Percentiles rank a stretch among this genome's conserved stretches.
Evolutionary conservation across 2,329 filamentous ascomycete species (phyloP).

Genomic region (Cytospora paraplurivora): DNA sequence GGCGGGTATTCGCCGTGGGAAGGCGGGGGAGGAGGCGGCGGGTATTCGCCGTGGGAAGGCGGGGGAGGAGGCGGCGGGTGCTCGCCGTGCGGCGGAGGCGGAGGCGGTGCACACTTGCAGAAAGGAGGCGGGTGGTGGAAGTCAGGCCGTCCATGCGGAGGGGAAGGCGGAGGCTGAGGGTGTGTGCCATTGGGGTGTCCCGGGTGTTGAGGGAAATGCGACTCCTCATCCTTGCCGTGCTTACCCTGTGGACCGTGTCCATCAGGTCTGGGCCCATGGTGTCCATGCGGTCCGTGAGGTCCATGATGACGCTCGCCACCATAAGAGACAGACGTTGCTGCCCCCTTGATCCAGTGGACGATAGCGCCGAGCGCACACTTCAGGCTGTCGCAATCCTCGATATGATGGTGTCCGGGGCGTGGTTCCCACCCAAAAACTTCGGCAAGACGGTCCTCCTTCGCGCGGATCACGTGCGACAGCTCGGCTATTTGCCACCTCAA

Average conservation of each 20-base stretch:
- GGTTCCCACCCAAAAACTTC: conserved; percentile 38
- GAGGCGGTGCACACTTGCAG: conserved; percentile 37
- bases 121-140: conserved; percentile 33
- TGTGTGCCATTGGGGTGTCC: conserved; percentile 31
- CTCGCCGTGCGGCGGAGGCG: conserved; percentile 25
- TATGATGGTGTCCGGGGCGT: conserved; percentile 31
- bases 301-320: conserved; percentile 30
- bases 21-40: conserved; percentile 24
- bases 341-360: conserved; percentile 42
- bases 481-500: conserved; percentile 46
- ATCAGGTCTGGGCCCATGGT: conserved; percentile 28
- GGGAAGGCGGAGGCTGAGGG: conserved; percentile 32
- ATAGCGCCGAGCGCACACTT: conserved; percentile 48
- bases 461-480: conserved; percentile 45
- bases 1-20: not conserved
- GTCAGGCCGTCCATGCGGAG: conserved; percentile 29
- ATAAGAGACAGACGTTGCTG: conserved; percentile 40
- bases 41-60: conserved; percentile 25
- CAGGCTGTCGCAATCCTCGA: conserved; percentile 44
- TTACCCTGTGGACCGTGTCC: conserved; percentile 32
- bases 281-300: conserved; percentile 25
- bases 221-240: conserved; percentile 29
- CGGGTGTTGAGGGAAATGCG: conserved; percentile 30
- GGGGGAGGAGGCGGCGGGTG: conserved; percentile 28
- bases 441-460: conserved; percentile 45